Evolutionary conservation across 2,329 filamentous ascomycete species (phyloP).

Genomic region (Ophiognomonia clavigignenti-juglandacearum): DNA sequence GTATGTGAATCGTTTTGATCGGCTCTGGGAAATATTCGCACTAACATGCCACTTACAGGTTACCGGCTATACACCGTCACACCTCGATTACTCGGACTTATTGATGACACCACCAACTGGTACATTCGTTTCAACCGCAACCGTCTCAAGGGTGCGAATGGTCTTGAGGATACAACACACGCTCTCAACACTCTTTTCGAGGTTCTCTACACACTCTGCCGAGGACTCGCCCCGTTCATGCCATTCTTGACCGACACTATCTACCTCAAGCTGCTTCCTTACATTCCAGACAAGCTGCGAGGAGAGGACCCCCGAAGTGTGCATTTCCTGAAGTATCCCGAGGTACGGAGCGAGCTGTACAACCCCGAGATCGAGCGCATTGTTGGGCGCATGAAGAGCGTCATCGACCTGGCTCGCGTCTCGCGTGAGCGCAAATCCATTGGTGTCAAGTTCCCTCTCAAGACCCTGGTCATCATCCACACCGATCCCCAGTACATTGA

Average conservation of each 20-base stretch:
- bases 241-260: conserved; percentile 96
- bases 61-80: conserved; percentile 90
- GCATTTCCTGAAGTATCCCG: conserved; percentile 87
- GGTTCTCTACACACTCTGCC: conserved; percentile 82
- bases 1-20: conserved; percentile 36
- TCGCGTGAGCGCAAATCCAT: conserved; percentile 81
- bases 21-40: neutral
- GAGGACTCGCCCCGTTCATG: conserved; percentile 87
- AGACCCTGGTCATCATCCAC: conserved; percentile 85
- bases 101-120: conserved; percentile 98
- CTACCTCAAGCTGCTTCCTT: conserved; percentile 75
- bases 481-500: conserved; percentile 76
- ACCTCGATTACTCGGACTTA: conserved; percentile 73
- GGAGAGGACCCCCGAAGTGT: conserved; percentile 77
- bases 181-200: conserved; percentile 93
- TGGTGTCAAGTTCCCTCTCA: conserved; percentile 85
- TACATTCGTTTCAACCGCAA: conserved; percentile 94
- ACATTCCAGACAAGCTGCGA: conserved; percentile 67
- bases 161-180: conserved; percentile 78
- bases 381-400: conserved; percentile 87
- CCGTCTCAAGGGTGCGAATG: conserved; percentile 84
- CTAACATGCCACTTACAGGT: conserved; percentile 29
- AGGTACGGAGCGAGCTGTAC: conserved; percentile 83
- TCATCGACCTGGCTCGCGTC: conserved; percentile 85
- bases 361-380: conserved; percentile 80